phyloP scores from a whole-genome alignment of 495 filamentous ascomycete species.

The Annulohypoxylon bovei region DNA sequence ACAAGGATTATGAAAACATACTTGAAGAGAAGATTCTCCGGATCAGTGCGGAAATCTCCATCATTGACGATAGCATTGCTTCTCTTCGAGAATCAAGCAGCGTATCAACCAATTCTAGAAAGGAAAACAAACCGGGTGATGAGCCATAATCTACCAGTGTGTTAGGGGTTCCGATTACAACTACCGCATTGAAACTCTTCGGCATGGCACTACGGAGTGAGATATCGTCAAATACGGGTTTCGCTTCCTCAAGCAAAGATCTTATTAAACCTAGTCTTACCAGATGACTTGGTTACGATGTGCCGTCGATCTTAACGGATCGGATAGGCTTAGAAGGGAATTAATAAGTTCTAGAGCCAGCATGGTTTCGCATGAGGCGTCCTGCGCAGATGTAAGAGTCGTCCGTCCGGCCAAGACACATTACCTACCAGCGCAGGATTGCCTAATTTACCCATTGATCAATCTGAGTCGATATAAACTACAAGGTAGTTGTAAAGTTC shows the following conservation, averaged over 20 bases:
- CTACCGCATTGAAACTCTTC: not conserved
- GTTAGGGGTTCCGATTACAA: not conserved
- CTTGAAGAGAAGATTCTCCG: slow-evolving; percentile 79
- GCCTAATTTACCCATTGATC: not conserved
- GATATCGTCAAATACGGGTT: not conserved
- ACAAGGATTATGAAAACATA: slow-evolving; percentile 81
- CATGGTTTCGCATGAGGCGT: not conserved
- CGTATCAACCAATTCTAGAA: slow-evolving; percentile 3
- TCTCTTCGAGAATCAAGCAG: slow-evolving; percentile 54
- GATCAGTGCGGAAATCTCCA: slow-evolving; percentile 84
- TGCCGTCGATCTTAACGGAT: not conserved
- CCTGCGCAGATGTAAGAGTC: too few relatives aligned
- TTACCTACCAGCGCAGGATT: not conserved
- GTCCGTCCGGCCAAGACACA: not conserved
- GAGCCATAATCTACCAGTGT: not conserved
- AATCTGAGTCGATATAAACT: too few relatives aligned
- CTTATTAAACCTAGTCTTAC: not conserved
- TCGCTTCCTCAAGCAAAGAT: not conserved
- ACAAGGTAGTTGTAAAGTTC: too few relatives aligned
- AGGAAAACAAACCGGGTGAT: not conserved
- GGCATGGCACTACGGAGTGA: not conserved
- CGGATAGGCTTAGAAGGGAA: not conserved
- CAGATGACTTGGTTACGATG: not conserved
- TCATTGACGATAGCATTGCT: slow-evolving; percentile 86
- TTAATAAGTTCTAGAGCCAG: not conserved